phyloP scores from a whole-genome alignment of 768 basidiomycete genomes.

The Psilocybe tampanensis region DNA sequence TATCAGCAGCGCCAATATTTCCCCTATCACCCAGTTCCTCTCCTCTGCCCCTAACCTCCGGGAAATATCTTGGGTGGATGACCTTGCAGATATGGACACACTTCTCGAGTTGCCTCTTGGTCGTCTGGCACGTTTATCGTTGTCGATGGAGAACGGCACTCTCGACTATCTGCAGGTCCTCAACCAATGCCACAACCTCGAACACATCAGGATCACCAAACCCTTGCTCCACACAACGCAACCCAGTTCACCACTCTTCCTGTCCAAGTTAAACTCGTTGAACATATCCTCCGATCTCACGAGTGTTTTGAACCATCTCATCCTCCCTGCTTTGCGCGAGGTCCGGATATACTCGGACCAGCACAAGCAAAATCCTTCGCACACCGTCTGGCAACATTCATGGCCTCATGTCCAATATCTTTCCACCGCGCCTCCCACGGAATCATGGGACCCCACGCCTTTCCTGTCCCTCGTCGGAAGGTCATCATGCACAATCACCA shows the following conservation, averaged over 20 bases:
- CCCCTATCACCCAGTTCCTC: constrained; percentile 30
- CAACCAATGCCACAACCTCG: constrained; percentile 32
- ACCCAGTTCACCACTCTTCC: constrained; percentile 25
- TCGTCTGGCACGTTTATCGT: constrained; percentile 29
- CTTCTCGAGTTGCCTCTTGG: constrained; percentile 30
- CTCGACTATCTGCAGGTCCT: constrained; percentile 34
- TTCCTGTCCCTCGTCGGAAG: constrained; percentile 30
- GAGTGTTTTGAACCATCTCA: constrained; percentile 30
- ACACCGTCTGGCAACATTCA: constrained; percentile 6
- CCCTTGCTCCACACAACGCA: constrained; percentile 22
- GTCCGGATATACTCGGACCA: constrained; percentile 31
- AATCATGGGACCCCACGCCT: constrained; percentile 28
- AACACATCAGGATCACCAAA: constrained; percentile 34
- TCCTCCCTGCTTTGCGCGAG: constrained; percentile 30
- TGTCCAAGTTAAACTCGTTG: constrained; percentile 32
- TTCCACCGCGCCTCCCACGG: constrained; percentile 10
- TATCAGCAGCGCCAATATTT: constrained; percentile 31
- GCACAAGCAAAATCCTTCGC: constrained; percentile 18
- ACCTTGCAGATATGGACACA: constrained; percentile 32
- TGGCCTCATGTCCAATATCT: constrained; percentile 9
- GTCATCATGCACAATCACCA: constrained; percentile 31
- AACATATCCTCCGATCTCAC: constrained; percentile 34
- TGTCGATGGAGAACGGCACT: constrained; percentile 32
- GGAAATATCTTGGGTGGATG: constrained; percentile 35
- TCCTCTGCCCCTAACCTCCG: constrained; percentile 27